Conservation (phyloP, 1,284 basidiomycete genomes). For the Pseudozyma sp. region DNA sequence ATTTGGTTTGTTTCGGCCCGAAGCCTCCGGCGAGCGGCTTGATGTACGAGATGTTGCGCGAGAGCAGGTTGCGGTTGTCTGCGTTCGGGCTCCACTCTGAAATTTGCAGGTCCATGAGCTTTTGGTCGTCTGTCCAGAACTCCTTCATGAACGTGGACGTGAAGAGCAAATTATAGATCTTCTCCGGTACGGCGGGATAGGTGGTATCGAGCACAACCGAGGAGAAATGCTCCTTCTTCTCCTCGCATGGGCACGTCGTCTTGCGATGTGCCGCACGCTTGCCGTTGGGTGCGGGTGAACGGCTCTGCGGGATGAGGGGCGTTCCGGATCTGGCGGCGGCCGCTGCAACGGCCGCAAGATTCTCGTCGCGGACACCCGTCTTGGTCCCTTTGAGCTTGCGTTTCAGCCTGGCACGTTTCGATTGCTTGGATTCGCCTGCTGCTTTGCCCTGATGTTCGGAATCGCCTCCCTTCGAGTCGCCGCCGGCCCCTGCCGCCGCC, state of each 20-base stretch:
- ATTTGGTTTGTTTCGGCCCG: conserved; percentile 94
- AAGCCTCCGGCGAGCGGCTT: conserved; percentile 89
- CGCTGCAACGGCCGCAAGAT: conserved; percentile 44
- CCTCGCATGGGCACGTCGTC: conserved; percentile 82
- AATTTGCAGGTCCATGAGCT: conserved; percentile 73
- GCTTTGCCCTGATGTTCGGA: conserved; percentile 21
- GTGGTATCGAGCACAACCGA: conserved; percentile 82
- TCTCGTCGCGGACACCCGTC: conserved; percentile 47
- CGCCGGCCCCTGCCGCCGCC: conserved; percentile 17
- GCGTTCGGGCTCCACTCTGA: conserved; percentile 69
- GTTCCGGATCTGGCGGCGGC: conserved; percentile 39
- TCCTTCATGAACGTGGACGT: conserved; percentile 94
- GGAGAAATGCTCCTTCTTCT: conserved; percentile 78
- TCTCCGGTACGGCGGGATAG: conserved; percentile 89
- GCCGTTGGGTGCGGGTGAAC: conserved; percentile 30
- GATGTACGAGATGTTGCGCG: conserved; percentile 92
- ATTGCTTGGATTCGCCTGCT: conserved; percentile 37
- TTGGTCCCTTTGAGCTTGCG: conserved; percentile 55
- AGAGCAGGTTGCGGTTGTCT: conserved; percentile 77
- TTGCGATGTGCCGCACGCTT: conserved; percentile 67
- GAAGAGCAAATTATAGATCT: conserved; percentile 95
- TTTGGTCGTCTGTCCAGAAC: conserved; percentile 89
- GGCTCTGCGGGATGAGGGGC: conserved; percentile 38
- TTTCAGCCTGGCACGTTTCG: conserved; percentile 57
- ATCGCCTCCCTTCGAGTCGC: conserved; percentile 26